These are phyloP conservation scores for Jatropha multifida DNA, from an alignment of 441 rosid genomes.

Conservation along the genomic window DNA sequence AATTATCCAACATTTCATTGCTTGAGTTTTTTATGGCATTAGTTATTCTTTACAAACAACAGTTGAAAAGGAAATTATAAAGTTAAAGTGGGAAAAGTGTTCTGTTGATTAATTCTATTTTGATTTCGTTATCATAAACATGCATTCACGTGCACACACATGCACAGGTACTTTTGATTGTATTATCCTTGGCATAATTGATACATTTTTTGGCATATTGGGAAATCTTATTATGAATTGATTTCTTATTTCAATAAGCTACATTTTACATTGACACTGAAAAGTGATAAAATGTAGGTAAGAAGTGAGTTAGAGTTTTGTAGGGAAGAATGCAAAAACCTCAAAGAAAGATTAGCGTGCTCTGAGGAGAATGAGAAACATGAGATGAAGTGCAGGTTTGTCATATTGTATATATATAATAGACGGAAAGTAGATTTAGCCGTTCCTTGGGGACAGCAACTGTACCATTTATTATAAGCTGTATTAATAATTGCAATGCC, in stretches of 20 bases:
- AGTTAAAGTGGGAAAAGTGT: not conserved
- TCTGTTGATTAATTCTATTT: not conserved
- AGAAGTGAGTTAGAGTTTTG: conserved; percentile 54
- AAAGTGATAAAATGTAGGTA: conserved; percentile 40
- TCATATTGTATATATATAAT: not conserved
- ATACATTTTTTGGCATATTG: not conserved
- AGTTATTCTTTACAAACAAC: not conserved
- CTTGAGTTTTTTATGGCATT: not conserved
- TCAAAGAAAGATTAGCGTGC: conserved; percentile 45
- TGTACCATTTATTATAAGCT: not conserved
- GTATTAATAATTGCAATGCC: not conserved
- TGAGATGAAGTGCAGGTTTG: conserved; percentile 66
- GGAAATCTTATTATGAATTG: not conserved
- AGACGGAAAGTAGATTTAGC: no score
- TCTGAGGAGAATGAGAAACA: conserved; percentile 43
- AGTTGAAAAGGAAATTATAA: not conserved
- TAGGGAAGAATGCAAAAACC: conserved; percentile 52
- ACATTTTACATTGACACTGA: not conserved
- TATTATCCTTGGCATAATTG: not conserved
- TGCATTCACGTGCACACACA: not conserved
- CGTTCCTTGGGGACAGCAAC: not conserved
- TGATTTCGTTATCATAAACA: not conserved
- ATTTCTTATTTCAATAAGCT: not conserved
- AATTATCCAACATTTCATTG: not conserved
- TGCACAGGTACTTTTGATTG: not conserved